phyloP scores from a whole-genome alignment of 768 basidiomycete species.

The Auricularia sp. region DNA sequence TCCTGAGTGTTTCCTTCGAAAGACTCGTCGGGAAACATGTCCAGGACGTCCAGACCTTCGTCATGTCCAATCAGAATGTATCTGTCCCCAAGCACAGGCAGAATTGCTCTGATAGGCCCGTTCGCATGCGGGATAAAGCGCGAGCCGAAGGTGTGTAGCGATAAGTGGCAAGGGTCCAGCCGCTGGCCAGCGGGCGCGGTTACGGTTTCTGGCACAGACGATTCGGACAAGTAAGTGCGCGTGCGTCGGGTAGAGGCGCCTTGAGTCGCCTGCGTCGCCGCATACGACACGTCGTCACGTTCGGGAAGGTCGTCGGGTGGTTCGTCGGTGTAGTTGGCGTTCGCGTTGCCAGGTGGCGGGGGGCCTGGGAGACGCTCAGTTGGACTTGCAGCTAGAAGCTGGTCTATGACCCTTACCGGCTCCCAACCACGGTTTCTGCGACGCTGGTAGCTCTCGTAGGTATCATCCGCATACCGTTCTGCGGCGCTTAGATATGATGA shows the following conservation, averaged over 20 bases:
- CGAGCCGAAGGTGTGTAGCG: slow-evolving; percentile 71
- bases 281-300: neutral
- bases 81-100: slow-evolving; percentile 56
- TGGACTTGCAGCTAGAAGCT: neutral
- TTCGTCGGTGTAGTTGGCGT: neutral
- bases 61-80: slow-evolving; percentile 73
- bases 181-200: slow-evolving; percentile 6
- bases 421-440: slow-evolving; percentile 62
- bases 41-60: slow-evolving; percentile 68
- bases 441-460: slow-evolving; percentile 44
- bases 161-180: slow-evolving; percentile 46
- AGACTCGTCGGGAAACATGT: slow-evolving; percentile 73
- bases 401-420: slow-evolving; percentile 24
- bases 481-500: slow-evolving; percentile 47
- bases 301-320: neutral
- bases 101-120: slow-evolving; percentile 60
- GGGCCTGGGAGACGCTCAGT: neutral
- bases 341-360: neutral
- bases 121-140: slow-evolving; percentile 76
- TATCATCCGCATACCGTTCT: slow-evolving; percentile 64
- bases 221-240: slow-evolving; percentile 1
- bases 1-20: slow-evolving; percentile 46
- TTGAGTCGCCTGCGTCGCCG: neutral
- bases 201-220: neutral
- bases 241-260: neutral